phyloP scores from a whole-genome alignment of 495 filamentous ascomycete genomes.

The Podospora appendiculata region DNA sequence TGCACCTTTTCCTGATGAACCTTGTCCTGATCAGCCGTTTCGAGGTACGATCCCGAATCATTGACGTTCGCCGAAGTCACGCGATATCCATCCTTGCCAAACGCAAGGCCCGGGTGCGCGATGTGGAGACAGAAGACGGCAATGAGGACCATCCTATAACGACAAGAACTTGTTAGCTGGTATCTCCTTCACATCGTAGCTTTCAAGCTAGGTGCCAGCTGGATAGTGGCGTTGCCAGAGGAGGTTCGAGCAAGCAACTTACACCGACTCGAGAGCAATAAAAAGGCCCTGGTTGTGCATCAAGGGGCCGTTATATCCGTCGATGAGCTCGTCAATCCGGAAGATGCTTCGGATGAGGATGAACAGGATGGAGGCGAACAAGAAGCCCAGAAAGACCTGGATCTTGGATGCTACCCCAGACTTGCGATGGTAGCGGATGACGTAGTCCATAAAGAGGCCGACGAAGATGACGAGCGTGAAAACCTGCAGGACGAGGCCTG shows the following conservation, averaged over 20 bases:
- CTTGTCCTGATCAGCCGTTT: not conserved
- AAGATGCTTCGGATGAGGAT: conserved; percentile 42
- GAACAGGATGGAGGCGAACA: conserved; percentile 33
- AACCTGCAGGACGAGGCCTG: conserved; percentile 35
- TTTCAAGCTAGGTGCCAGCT: no score
- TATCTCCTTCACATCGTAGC: no score
- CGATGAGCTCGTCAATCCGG: conserved; percentile 41
- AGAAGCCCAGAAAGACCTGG: conserved; percentile 37
- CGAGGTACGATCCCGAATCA: not conserved
- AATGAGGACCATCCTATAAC: not conserved
- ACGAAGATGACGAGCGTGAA: conserved; percentile 35
- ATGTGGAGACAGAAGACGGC: not conserved
- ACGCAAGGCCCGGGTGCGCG: not conserved
- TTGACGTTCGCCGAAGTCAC: not conserved
- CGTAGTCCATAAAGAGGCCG: conserved; percentile 35
- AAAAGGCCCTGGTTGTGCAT: conserved; percentile 40
- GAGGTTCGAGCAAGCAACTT: no score
- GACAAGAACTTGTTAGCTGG: not conserved
- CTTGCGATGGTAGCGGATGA: conserved; percentile 20
- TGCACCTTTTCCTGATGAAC: conserved; percentile 9
- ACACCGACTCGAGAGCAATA: conserved; percentile 40
- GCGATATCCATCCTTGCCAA: not conserved
- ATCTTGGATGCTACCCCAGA: conserved; percentile 15
- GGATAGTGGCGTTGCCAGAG: no score
- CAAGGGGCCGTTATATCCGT: conserved; percentile 35